Evolutionary conservation across 176 grass and related monocot species (phyloP).

Genomic region (Stipa capillata): DNA sequence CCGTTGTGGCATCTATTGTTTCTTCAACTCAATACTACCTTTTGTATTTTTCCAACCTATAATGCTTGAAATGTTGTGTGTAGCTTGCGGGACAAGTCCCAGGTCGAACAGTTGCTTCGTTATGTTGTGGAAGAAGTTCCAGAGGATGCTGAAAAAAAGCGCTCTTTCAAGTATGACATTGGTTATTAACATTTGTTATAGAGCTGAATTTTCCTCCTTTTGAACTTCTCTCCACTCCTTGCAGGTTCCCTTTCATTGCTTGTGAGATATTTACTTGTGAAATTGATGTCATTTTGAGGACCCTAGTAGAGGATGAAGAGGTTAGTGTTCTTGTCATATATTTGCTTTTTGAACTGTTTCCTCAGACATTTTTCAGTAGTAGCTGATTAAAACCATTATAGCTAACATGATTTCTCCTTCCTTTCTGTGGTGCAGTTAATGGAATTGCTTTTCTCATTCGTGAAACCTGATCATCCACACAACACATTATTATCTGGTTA

Average conservation of each 20-base stretch:
- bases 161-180: constrained; percentile 72
- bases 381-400: neutral
- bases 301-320: constrained; percentile 93
- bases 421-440: constrained; percentile 65
- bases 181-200: neutral
- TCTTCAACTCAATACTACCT: neutral
- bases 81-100: constrained; percentile 86
- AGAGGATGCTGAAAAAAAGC: constrained; percentile 84
- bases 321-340: constrained; percentile 35
- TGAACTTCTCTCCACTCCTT: neutral
- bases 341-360: neutral
- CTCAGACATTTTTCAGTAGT: constrained; percentile 1
- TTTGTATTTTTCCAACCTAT: neutral
- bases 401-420: constrained; percentile 6
- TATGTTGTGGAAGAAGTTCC: constrained; percentile 94
- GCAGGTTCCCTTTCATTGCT: constrained; percentile 97
- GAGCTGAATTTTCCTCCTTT: neutral
- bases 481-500: constrained; percentile 87
- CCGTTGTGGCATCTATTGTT: neutral
- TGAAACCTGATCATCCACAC: constrained; percentile 78
- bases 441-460: constrained; percentile 94
- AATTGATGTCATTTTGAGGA: constrained; percentile 93
- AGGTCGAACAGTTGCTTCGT: constrained; percentile 87
- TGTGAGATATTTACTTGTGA: constrained; percentile 99
- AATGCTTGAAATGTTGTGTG: constrained; percentile 21